These are phyloP conservation scores for Epichloe sp. DNA, from an alignment of 2,329 filamentous ascomycete genomes.

Conservation along the genomic window DNA sequence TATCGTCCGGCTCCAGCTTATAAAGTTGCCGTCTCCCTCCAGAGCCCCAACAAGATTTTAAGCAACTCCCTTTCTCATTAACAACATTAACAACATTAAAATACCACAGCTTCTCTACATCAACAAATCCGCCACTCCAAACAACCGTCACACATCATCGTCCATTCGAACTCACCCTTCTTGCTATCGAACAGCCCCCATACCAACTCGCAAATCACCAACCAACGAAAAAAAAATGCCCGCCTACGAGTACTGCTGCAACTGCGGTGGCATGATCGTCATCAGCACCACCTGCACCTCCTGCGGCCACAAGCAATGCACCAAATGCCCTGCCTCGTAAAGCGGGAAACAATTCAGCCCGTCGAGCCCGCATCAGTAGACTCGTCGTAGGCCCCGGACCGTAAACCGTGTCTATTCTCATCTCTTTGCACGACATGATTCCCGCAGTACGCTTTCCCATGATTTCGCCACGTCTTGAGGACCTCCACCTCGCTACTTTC, in stretches of 20 bases:
- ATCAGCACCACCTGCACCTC: conserved; percentile 40
- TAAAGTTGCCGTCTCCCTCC: background rate
- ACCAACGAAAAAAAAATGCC: conserved; percentile 19
- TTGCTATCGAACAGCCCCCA: background rate
- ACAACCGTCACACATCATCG: background rate
- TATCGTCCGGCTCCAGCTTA: background rate
- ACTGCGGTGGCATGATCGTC: conserved; percentile 42
- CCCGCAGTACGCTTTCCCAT: background rate
- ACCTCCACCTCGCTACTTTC: background rate
- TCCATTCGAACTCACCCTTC: background rate
- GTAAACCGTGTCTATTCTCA: background rate
- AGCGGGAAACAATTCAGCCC: background rate
- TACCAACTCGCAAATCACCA: background rate
- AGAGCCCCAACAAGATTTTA: background rate
- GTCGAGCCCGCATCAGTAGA: too few relatives aligned
- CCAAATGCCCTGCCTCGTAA: conserved; percentile 23
- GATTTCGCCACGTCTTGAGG: too few relatives aligned
- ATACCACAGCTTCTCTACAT: too few relatives aligned
- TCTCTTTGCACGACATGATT: background rate
- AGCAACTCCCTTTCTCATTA: background rate
- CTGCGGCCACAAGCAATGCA: conserved; percentile 38
- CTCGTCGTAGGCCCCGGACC: too few relatives aligned
- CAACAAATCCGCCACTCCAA: too few relatives aligned
- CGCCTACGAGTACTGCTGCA: conserved; percentile 39
- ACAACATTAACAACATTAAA: too few relatives aligned